Evolutionary conservation across 2,329 filamentous ascomycete species (phyloP).

Genomic region (Didymosphaeria variabile): DNA sequence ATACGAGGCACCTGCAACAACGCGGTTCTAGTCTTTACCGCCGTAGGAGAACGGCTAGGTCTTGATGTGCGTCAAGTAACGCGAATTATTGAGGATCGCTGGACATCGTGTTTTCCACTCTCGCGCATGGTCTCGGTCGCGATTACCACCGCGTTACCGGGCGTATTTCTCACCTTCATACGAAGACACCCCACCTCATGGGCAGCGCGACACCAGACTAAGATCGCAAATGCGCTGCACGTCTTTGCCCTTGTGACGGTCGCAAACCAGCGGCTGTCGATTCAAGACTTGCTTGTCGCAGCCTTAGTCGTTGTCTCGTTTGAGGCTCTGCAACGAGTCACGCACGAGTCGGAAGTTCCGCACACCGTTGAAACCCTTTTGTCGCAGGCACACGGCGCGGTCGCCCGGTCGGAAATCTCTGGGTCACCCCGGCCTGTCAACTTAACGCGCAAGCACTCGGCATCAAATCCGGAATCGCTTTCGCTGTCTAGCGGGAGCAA

Average conservation of each 20-base stretch:
- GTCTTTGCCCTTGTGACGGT: constrained; percentile 34
- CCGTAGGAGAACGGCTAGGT: constrained; percentile 22
- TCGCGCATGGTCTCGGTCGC: constrained; percentile 30
- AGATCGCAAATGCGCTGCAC: constrained; percentile 32
- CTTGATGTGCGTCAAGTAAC: constrained; percentile 15
- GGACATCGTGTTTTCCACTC: constrained; percentile 29
- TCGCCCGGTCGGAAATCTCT: constrained; percentile 28
- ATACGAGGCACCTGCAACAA: constrained; percentile 24
- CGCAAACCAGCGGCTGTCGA: constrained; percentile 28
- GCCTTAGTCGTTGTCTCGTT: constrained; percentile 45
- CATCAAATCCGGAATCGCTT: constrained; percentile 12
- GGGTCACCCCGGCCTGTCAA: neutral
- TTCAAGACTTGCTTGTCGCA: constrained; percentile 34
- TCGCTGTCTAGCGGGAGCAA: constrained; percentile 26
- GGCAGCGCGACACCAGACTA: constrained; percentile 33
- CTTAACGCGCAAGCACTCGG: neutral
- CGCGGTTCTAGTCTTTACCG: constrained; percentile 15
- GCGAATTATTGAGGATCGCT: constrained; percentile 21
- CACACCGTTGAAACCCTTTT: constrained; percentile 39
- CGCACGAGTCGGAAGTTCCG: constrained; percentile 27
- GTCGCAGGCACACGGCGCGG: constrained; percentile 28
- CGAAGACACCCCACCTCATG: constrained; percentile 29
- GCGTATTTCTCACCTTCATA: constrained; percentile 25
- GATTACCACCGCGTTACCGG: constrained; percentile 31
- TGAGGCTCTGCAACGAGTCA: constrained; percentile 37